These are phyloP conservation scores for Nicotiana otophora DNA, from an alignment of 257 asterid genomes.

Conservation along the genomic window DNA sequence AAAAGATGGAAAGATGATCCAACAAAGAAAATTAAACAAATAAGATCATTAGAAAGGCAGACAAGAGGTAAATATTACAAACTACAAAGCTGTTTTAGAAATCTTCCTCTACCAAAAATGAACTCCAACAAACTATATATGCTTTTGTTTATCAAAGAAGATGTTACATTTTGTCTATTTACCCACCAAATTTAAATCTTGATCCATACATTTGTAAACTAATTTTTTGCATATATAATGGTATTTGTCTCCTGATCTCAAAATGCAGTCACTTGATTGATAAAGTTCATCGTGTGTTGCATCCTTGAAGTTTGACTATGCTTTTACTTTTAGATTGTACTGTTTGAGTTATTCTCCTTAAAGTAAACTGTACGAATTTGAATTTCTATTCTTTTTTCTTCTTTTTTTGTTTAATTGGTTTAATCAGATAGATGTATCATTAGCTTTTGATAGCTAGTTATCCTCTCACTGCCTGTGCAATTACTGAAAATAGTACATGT, in stretches of 20 bases:
- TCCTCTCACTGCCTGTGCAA: not conserved
- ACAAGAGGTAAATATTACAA: not conserved
- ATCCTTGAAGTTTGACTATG: not conserved
- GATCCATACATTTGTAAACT: not conserved
- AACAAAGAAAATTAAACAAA: not conserved
- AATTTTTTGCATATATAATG: not conserved
- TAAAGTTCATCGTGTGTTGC: not conserved
- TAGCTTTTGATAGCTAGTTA: not conserved
- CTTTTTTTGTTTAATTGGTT: not conserved
- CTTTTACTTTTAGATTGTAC: not conserved
- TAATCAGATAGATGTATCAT: not conserved
- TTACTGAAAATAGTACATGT: conserved; percentile 5
- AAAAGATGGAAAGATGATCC: not conserved
- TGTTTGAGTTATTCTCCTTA: not conserved
- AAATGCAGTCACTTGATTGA: not conserved
- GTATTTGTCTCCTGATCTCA: not conserved
- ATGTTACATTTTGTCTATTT: not conserved
- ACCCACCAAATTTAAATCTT: not conserved
- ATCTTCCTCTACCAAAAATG: not conserved
- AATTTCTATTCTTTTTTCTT: too few relatives aligned
- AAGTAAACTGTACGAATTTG: not conserved
- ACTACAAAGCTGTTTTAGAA: not conserved
- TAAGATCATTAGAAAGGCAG: not conserved
- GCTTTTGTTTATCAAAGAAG: not conserved
- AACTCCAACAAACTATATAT: not conserved